A percentile compares a stretch with the other conserved stretches of the same genome.
Evolutionary conservation across 176 grass and related monocot species (phyloP).

Genomic region (Eragrostis nindensis): DNA sequence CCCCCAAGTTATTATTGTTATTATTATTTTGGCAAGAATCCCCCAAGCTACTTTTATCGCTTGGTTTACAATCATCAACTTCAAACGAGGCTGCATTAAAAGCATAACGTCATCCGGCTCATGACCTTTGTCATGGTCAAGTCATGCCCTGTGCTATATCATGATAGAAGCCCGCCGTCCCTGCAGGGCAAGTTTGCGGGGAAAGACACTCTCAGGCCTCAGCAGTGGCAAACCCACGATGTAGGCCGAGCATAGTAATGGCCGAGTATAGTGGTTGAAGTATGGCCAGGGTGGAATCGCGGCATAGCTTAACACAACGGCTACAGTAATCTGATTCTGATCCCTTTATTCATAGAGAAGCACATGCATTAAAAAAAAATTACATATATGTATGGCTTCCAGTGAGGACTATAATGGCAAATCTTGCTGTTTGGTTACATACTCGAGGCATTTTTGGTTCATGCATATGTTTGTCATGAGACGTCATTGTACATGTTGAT

Average conservation of each 20-base stretch:
- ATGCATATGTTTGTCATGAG: conserved; percentile 31
- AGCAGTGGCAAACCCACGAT: background rate
- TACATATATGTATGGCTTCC: conserved; percentile 7
- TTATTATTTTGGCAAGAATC: too few species aligned
- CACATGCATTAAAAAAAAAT: background rate
- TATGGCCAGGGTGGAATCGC: background rate
- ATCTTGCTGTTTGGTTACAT: conserved; percentile 18
- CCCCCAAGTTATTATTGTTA: too few species aligned
- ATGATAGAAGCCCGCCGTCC: background rate
- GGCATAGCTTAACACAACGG: too few species aligned
- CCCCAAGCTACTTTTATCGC: background rate
- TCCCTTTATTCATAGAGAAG: too few species aligned
- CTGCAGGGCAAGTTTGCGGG: background rate
- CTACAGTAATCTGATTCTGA: too few species aligned
- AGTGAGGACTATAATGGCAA: conserved; percentile 21
- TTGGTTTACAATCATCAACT: background rate
- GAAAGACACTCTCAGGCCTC: background rate
- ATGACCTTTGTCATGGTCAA: background rate
- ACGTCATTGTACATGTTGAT: conserved; percentile 38
- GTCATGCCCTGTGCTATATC: background rate
- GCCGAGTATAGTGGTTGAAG: conserved; percentile 15
- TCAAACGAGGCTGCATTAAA: too few species aligned
- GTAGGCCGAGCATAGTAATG: background rate
- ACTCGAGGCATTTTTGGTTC: background rate
- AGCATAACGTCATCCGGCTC: background rate